Evolutionary conservation across 352 stramenopile genomes (phyloP).

Genomic region (Peronosclerospora sorghi): DNA sequence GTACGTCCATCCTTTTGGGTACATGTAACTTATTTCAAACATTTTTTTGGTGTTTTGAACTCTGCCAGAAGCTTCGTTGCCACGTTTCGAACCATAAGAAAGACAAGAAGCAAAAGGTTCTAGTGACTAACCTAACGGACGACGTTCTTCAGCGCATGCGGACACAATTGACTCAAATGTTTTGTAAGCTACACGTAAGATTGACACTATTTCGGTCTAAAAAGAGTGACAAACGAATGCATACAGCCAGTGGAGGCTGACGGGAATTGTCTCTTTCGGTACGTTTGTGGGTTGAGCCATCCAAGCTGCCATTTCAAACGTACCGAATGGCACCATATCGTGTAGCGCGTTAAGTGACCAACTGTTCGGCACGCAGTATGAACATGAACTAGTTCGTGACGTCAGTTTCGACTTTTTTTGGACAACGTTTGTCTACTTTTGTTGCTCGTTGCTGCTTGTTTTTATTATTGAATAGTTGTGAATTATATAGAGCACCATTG

Average conservation of each 20-base stretch:
- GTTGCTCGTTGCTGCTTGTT: neutral
- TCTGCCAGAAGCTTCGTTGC: slow-evolving; percentile 19
- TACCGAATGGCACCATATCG: too few species aligned
- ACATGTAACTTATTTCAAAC: neutral
- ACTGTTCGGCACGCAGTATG: slow-evolving; percentile 58
- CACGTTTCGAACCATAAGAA: slow-evolving; percentile 9
- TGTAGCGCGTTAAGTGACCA: slow-evolving; percentile 63
- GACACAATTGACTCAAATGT: slow-evolving; percentile 35
- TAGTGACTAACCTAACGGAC: slow-evolving; percentile 23
- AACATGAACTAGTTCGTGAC: slow-evolving; percentile 54
- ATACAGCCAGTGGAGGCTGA: slow-evolving; percentile 64
- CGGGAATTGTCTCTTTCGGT: slow-evolving; percentile 81
- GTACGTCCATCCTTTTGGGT: too few species aligned
- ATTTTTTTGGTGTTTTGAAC: neutral
- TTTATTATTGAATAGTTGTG: slow-evolving; percentile 28
- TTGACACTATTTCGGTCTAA: neutral
- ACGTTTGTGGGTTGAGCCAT: neutral
- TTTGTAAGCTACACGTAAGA: slow-evolving; percentile 49
- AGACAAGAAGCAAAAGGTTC: slow-evolving; percentile 26
- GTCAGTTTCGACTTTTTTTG: slow-evolving; percentile 10
- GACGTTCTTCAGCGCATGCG: slow-evolving; percentile 46
- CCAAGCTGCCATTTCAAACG: too few species aligned
- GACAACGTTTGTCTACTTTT: neutral
- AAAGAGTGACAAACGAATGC: neutral
- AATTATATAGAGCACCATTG: slow-evolving; percentile 62